A percentile compares a stretch with the other conserved stretches of the same genome.
Evolutionary conservation across 352 stramenopile genomes (phyloP).

Genomic region (Phytopythium aichiense): DNA sequence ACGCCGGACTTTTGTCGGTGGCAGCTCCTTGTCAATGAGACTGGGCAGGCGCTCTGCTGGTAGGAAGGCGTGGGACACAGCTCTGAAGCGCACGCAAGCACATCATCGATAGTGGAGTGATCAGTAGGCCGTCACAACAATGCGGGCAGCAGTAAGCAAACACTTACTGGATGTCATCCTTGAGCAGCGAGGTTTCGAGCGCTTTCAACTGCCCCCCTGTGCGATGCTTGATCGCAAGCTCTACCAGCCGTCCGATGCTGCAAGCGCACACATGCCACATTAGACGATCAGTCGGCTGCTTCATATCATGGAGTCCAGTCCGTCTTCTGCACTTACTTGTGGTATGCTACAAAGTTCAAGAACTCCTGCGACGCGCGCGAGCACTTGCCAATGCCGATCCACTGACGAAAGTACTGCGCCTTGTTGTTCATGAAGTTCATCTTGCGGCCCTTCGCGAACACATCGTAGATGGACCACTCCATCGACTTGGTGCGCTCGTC

Average conservation of each 20-base stretch:
- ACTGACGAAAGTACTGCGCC: constrained; percentile 59
- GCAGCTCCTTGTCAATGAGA: constrained; percentile 21
- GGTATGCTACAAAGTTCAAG: constrained; percentile 83
- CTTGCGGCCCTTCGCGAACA: constrained; percentile 73
- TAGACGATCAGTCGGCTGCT: background rate
- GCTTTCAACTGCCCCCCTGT: constrained; percentile 50
- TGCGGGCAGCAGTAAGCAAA: background rate
- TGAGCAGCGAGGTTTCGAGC: constrained; percentile 44
- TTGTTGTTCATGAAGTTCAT: constrained; percentile 85
- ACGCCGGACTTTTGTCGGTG: constrained; percentile 25
- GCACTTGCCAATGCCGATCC: constrained; percentile 55
- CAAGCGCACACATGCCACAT: background rate
- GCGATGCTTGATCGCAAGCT: constrained; percentile 74
- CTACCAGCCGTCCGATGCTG: constrained; percentile 78
- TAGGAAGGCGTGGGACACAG: constrained; percentile 25
- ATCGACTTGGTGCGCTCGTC: constrained; percentile 79
- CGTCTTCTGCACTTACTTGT: constrained; percentile 46
- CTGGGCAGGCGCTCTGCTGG: constrained; percentile 22
- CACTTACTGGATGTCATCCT: constrained; percentile 61
- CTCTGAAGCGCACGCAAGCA: constrained; percentile 10
- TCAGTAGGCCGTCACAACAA: background rate
- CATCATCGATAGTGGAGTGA: background rate
- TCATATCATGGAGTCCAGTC: background rate
- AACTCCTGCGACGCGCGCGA: constrained; percentile 80
- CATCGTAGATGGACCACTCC: constrained; percentile 81